phyloP scores from a whole-genome alignment of 768 basidiomycete species.

The Boletus pseudopeckii region DNA sequence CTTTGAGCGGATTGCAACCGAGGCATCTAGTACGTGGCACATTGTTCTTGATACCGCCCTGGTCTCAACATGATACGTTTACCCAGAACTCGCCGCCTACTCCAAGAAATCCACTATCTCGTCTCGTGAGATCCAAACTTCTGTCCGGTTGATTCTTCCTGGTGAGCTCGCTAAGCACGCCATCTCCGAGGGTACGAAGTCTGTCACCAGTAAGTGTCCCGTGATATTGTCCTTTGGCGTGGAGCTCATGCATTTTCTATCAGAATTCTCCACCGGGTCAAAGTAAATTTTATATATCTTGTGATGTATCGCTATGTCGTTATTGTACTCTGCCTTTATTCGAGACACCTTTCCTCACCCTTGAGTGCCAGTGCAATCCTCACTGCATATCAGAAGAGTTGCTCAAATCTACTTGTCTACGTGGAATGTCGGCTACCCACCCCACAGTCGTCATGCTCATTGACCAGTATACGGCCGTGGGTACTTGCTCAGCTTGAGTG shows the following conservation, averaged over 20 bases:
- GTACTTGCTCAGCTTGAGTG: too few species aligned
- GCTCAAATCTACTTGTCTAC: not conserved
- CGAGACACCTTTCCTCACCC: conserved; percentile 25
- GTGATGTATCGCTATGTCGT: conserved; percentile 33
- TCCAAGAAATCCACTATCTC: conserved; percentile 90
- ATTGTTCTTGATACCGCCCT: not conserved
- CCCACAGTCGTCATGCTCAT: too few species aligned
- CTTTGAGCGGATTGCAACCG: conserved; percentile 75
- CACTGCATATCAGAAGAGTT: too few species aligned
- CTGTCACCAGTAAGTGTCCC: conserved; percentile 55
- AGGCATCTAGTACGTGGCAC: conserved; percentile 58
- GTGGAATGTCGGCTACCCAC: not conserved
- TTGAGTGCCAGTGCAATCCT: not conserved
- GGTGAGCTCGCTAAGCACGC: conserved; percentile 87
- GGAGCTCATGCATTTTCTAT: conserved; percentile 11
- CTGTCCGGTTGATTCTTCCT: conserved; percentile 78
- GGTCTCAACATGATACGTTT: not conserved
- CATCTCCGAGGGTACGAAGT: conserved; percentile 81
- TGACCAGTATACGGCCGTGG: not conserved
- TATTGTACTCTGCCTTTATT: conserved; percentile 33
- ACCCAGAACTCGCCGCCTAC: conserved; percentile 71
- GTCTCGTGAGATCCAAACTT: conserved; percentile 87
- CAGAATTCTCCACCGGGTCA: conserved; percentile 60
- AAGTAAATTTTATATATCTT: conserved; percentile 39
- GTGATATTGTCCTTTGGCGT: not conserved